A percentile compares a stretch with the other conserved stretches of the same genome.
Conservation (phyloP, 306 rosid species). For the Cyclanthera cordifolia region DNA sequence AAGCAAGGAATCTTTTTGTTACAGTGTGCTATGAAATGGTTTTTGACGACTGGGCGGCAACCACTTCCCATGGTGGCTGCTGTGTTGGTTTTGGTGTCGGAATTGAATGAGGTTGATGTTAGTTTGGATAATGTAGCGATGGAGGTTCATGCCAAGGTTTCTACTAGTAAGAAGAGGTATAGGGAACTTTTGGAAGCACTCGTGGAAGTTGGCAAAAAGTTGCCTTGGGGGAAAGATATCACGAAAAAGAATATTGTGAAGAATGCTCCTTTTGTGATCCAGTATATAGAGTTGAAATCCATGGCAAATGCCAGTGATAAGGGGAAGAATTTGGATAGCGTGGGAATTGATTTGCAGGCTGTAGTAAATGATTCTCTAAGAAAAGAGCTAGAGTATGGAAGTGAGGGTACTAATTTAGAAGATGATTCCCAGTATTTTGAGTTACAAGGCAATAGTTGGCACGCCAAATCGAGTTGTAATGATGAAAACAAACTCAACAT, state of each 20-base stretch:
- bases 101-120: conserved; percentile 41
- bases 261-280: conserved; percentile 49
- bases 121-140: conserved; percentile 39
- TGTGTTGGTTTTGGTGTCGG: conserved; percentile 44
- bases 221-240: conserved; percentile 86
- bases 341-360: conserved; percentile 35
- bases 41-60: conserved; percentile 54
- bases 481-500: conserved; percentile 26
- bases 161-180: conserved; percentile 48
- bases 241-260: conserved; percentile 45
- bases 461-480: not conserved
- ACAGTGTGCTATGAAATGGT: conserved; percentile 68
- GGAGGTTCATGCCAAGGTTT: conserved; percentile 40
- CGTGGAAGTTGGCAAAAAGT: conserved; percentile 56
- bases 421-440: conserved; percentile 29
- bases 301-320: conserved; percentile 25
- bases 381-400: conserved; percentile 21
- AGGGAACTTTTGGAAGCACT: conserved; percentile 51
- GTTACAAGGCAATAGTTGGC: conserved; percentile 7
- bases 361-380: conserved; percentile 40
- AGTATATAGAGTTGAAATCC: conserved; percentile 64
- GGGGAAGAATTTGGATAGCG: conserved; percentile 19
- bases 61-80: conserved; percentile 73
- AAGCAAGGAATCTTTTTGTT: conserved; percentile 58
- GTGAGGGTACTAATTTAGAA: conserved; percentile 11